phyloP scores from a whole-genome alignment of 73 alveolate species.

The Blepharisma japonicum region DNA sequence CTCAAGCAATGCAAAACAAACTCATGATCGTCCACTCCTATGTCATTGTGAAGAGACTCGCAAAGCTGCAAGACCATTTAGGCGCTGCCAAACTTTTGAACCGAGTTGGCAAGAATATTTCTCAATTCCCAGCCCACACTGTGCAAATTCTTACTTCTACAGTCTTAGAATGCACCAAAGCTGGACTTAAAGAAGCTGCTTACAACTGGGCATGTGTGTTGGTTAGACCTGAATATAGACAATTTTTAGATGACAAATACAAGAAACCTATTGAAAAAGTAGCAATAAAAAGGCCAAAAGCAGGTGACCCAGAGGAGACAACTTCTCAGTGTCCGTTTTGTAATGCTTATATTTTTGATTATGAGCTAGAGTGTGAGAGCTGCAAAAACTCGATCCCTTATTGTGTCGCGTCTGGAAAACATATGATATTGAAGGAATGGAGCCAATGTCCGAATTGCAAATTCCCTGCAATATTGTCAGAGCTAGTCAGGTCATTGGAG shows the following conservation, averaged over 20 bases:
- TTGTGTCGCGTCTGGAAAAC: conserved; percentile 97
- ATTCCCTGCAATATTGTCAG: conserved; percentile 69
- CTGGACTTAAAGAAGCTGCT: conserved; percentile 90
- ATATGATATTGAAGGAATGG: conserved; percentile 84
- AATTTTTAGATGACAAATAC: conserved; percentile 84
- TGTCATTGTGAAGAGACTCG: conserved; percentile 74
- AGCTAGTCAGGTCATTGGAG: neutral
- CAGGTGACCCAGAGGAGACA: conserved; percentile 86
- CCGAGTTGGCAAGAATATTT: conserved; percentile 93
- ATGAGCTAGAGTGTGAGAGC: conserved; percentile 83
- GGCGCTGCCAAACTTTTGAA: conserved; percentile 94
- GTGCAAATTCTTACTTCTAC: conserved; percentile 97
- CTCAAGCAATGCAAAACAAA: conserved; percentile 84
- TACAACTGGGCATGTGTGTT: conserved; percentile 96
- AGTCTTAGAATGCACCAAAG: conserved; percentile 98
- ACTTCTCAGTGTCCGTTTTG: conserved; percentile 96
- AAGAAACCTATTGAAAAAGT: conserved; percentile 84
- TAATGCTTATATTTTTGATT: conserved; percentile 82
- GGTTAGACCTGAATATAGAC: conserved; percentile 95
- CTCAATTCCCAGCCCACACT: conserved; percentile 96
- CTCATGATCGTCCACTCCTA: conserved; percentile 97
- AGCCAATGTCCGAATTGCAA: conserved; percentile 88
- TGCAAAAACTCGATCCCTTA: conserved; percentile 95
- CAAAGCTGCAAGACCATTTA: conserved; percentile 81
- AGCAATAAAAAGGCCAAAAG: conserved; percentile 93